Percentiles rank a stretch among this genome's conserved stretches.
These are phyloP conservation scores for Peronospora belbahrii DNA, from an alignment of 352 stramenopile species.

Conservation along the genomic window DNA sequence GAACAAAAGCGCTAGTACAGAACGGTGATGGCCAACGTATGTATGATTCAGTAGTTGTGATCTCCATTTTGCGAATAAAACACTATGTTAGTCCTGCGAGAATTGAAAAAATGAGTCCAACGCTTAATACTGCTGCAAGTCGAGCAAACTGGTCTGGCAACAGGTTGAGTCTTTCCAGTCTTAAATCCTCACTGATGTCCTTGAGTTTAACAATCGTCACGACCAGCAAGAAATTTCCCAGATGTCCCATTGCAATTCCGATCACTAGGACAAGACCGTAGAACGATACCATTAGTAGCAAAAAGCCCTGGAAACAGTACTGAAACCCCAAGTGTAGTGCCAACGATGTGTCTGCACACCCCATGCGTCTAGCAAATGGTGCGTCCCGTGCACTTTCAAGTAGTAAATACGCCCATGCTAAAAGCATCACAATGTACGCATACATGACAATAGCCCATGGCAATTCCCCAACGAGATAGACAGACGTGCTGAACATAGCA, in stretches of 20 bases:
- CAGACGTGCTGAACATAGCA: constrained; percentile 40
- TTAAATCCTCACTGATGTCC: constrained; percentile 62
- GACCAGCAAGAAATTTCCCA: constrained; percentile 62
- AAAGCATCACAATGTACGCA: constrained; percentile 52
- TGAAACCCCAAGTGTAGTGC: constrained; percentile 51
- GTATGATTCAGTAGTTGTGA: too few relatives aligned
- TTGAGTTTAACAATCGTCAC: constrained; percentile 49
- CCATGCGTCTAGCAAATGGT: constrained; percentile 58
- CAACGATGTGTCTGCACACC: constrained; percentile 36
- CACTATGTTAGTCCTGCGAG: constrained; percentile 26
- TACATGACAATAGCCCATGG: constrained; percentile 43
- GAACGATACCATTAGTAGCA: constrained; percentile 48
- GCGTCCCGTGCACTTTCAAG: constrained; percentile 65
- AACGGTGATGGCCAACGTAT: too few relatives aligned
- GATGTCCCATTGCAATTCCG: constrained; percentile 43
- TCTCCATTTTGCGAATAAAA: not conserved
- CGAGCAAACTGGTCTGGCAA: constrained; percentile 46
- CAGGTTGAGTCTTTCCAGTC: constrained; percentile 50
- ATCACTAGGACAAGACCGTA: constrained; percentile 50
- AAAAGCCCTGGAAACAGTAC: constrained; percentile 50
- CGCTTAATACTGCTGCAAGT: constrained; percentile 35
- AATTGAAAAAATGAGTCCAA: constrained; percentile 52
- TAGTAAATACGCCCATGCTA: constrained; percentile 50
- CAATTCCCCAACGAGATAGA: constrained; percentile 42
- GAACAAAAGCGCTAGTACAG: not conserved